Evolutionary conservation across 208 protist genomes (phyloP), one percentile per base, ranked within the genome.

Genomic region (Crithidia acanthocephali): DNA sequence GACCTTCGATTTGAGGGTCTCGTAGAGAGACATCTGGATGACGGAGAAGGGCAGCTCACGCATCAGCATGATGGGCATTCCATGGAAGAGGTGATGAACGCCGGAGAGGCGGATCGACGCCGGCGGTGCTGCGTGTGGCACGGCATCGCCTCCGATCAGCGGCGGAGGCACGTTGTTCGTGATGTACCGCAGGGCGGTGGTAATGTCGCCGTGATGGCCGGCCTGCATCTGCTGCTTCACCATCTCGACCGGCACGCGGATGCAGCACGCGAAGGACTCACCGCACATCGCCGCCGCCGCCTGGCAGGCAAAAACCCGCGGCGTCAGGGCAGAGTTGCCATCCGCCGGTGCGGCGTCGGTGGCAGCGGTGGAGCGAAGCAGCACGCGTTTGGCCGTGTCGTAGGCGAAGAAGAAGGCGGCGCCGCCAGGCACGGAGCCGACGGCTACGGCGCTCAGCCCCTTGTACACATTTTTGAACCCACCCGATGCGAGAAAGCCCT

Each of bases 151-250:
- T n/a, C 7, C 22, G 8, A 18, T 53, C 7, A 60, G 23, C 35
- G 50, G 62, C 20, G 51, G 76, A 28, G 53, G 61, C 11, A 40
- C 72, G 40, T 84, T 83, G 50, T 85, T 83, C 2, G 88, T 89
- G 51, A 91, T 91, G 23, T 71, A 70, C 16, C 76, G 53, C 47
- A 88, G 50, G 4, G 84, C 84, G 2, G 74, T 61, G 37, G 64
- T 15, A 20, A 87, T 62, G 58, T 59, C 77, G 40, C 52, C 16
- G 57, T 94, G 81, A 37, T 90, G 69, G 6, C 85, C 84, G 8
- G 87, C 90, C 71, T 98, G 96, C 79, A 98, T 83, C 48, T 84
- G 84, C 72, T 98, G 95, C 80, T 98, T 98, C 16, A 98, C 72
- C 81, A 91, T 89, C 67, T 98, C 94, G 16, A 87, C 81, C 9